Evolutionary conservation across 2,329 filamentous ascomycete species (phyloP), one percentile per base, ranked within the genome.

Genomic region (Cladosporium phlei): DNA sequence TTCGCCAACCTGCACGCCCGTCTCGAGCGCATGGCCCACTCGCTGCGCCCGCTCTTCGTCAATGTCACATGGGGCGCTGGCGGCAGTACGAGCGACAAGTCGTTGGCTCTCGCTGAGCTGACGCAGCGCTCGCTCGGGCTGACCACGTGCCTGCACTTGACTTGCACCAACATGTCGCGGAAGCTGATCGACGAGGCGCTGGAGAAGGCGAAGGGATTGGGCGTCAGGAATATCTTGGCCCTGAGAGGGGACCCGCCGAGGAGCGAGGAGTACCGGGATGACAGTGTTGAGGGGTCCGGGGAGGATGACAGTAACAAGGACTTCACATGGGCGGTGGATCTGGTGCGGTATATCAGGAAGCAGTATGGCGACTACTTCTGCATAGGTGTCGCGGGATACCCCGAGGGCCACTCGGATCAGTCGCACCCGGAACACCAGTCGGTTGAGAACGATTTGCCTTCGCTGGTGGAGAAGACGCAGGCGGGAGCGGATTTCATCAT

Each of bases 41-140:
- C 88, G 11, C 76, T 98, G 49, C 85, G 87, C 11, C 93, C 93
- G 33, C 78, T 97, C 35, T 98, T 98, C 63, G 88, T 98, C 52
- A 97, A 90, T 49, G 89, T 98, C 42, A 98, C 93, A 43, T 98
- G 93, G 93, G 93, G 93, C 42, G 93, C 93, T 20, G 93, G 93
- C 51, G 93, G 93, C 43, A 94, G 86, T 54, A 98, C 93, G 0
- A 85, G 89, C 4, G 79, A 80, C 48, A 95, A 95, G 71, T 95
- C 88, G 24, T 80, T 98, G 50, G 89, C 96, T 68, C 78, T 98
- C 53, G 93, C 93, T 35, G 91, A 97, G 71, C 80, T 97, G 59
- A 96, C 90, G 67, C 93, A 97, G 72, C 79, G 89, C 52, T 88
- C 95, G 69, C 71, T 97, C 46, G 87, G 87, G 49, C 76, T 98